phyloP scores from a whole-genome alignment of 352 stramenopile genomes.

The Globisporangium heterothallicum region DNA sequence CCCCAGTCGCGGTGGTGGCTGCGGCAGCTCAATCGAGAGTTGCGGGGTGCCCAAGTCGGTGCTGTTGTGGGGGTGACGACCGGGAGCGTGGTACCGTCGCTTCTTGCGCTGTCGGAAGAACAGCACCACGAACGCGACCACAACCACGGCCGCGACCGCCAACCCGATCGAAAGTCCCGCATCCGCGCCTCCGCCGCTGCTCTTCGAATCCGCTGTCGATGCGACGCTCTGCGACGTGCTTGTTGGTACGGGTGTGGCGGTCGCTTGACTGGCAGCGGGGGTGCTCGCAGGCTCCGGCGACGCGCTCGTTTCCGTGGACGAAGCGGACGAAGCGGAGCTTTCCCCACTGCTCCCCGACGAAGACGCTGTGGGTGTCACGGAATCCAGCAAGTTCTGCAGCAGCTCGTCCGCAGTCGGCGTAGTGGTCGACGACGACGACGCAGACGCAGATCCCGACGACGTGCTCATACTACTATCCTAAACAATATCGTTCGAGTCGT shows the following conservation, averaged over 20 bases:
- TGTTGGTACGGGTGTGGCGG: neutral
- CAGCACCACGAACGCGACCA: slow-evolving; percentile 12
- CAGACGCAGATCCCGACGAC: slow-evolving; percentile 6
- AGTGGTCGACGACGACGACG: too few relatives aligned
- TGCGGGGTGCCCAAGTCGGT: slow-evolving; percentile 18
- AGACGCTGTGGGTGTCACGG: slow-evolving; percentile 9
- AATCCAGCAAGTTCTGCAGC: slow-evolving; percentile 18
- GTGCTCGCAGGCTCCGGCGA: neutral
- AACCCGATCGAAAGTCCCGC: slow-evolving; percentile 11
- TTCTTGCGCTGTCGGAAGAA: slow-evolving; percentile 15
- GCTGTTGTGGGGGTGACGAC: too few relatives aligned
- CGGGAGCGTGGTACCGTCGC: neutral
- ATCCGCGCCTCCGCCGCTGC: neutral
- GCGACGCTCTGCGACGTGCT: neutral
- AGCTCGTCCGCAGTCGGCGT: slow-evolving; percentile 13
- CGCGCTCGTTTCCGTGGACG: neutral
- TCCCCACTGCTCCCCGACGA: too few relatives aligned
- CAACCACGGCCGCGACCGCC: slow-evolving; percentile 6
- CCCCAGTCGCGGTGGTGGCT: neutral
- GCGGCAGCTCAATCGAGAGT: slow-evolving; percentile 17
- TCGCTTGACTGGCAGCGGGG: neutral
- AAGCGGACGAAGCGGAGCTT: too few relatives aligned
- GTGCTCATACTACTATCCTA: slow-evolving; percentile 9
- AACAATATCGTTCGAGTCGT: neutral
- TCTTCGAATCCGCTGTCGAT: slow-evolving; percentile 1